Conservation (phyloP, 75 land plant species). For the Pinus taeda region DNA sequence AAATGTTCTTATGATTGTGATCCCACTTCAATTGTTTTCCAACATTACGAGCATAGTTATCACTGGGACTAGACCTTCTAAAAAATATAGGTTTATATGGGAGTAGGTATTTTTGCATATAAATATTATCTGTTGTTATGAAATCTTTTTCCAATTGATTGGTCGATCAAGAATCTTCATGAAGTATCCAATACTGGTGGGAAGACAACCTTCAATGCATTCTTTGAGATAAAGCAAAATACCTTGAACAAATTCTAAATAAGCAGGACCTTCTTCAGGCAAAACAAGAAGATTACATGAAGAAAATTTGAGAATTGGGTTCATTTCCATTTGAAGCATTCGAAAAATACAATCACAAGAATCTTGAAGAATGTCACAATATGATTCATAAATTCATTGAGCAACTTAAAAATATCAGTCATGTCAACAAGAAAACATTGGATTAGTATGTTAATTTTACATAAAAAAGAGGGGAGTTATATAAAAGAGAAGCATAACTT, state of each 20-base stretch:
- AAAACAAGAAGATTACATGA: slow-evolving; percentile 87
- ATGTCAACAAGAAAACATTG: slow-evolving; percentile 97
- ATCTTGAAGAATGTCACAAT: slow-evolving; percentile 74
- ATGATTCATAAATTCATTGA: slow-evolving; percentile 96
- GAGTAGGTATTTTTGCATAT: too few relatives aligned
- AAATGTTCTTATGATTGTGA: too few relatives aligned
- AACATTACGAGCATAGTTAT: too few relatives aligned
- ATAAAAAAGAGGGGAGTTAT: slow-evolving; percentile 90
- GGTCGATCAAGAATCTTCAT: too few relatives aligned
- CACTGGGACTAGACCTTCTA: too few relatives aligned
- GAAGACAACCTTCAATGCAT: slow-evolving; percentile 79
- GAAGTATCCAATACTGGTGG: too few relatives aligned
- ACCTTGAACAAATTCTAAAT: slow-evolving; percentile 75
- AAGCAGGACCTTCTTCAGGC: slow-evolving; percentile 64
- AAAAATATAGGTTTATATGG: too few relatives aligned
- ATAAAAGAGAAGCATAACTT: slow-evolving; percentile 88
- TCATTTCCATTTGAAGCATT: slow-evolving; percentile 98
- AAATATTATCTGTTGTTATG: too few relatives aligned
- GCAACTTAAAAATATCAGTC: slow-evolving; percentile 85
- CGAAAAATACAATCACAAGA: slow-evolving; percentile 84
- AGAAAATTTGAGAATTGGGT: slow-evolving; percentile 92
- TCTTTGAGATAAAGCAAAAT: slow-evolving; percentile 83
- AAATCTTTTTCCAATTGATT: too few relatives aligned
- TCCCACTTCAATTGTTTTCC: too few relatives aligned
- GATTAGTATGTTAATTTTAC: slow-evolving; percentile 97